Evolutionary conservation across 208 protist genomes (phyloP), one percentile per base, ranked within the genome.

Genomic region (Trypanosoma scelopori): DNA sequence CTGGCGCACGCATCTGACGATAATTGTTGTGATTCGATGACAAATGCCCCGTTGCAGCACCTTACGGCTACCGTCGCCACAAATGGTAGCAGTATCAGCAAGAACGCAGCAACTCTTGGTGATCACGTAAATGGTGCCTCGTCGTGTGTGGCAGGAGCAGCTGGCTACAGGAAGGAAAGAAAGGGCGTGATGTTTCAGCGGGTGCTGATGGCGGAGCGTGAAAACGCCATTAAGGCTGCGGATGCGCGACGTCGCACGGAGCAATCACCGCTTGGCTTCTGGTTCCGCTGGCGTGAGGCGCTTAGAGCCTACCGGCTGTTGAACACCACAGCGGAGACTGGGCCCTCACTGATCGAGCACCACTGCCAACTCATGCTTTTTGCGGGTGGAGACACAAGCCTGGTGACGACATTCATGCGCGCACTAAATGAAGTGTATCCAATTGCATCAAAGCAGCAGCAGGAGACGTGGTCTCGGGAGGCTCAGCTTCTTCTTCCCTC

Each of bases 391-490:
- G 32, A 55, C 22, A 50, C 7, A 27, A 30, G 15, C 20, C 6
- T 41, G 7, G 11, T 20, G 35, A 65, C 67, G n/a, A 30, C 43
- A 13, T 72, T 72, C 30, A 58, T 72, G 67, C 58, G 25, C 37
- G 57, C 51, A 11, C 22, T 72, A 15, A 4, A 50, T 16, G 50
- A 41, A 9, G 23, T 6, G 3, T 45, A 61, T 39, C 67, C 67
- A 13, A 46, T 72, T 27, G 27, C 30, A 1, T 9, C 50, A 32
- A 47, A 11, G 32, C 32, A 37, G 9, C 46, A 51, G 25, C 7
- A 51, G 7, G 39, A 22, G 41, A 11, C 56, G 13, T 51, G 49
- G 46, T 20, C 15, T 15, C 32, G 3, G 9, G 32, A 37, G 9
- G 32, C 32, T 16, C n/a, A 22, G 30, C 60, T 25, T 9, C 41